Conservation (phyloP, 2,329 filamentous ascomycete genomes). For the Fusarium abutilonis region DNA sequence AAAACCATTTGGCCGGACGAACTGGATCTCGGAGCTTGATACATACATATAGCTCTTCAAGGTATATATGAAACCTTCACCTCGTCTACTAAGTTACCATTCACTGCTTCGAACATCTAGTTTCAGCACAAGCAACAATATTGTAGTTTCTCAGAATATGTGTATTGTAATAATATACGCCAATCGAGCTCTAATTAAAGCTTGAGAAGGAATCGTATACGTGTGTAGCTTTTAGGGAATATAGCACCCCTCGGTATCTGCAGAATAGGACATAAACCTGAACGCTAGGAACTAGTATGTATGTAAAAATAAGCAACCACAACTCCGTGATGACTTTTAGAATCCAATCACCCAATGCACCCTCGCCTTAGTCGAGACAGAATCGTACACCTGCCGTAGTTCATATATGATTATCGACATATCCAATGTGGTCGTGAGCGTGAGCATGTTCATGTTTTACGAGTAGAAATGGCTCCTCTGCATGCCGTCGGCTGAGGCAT, state of each 20-base stretch:
- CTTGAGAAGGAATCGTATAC: constrained; percentile 29
- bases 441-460: constrained; percentile 43
- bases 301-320: constrained; percentile 33
- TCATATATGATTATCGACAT: constrained; percentile 11
- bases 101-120: neutral
- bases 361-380: constrained; percentile 27
- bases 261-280: constrained; percentile 25
- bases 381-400: constrained; percentile 36
- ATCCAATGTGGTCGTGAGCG: neutral
- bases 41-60: too few species aligned
- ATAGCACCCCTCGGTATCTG: constrained; percentile 15
- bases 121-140: neutral
- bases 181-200: neutral
- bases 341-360: constrained; percentile 43
- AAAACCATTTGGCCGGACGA: neutral
- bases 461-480: constrained; percentile 69
- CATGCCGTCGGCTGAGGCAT: constrained; percentile 64
- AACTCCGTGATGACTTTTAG: constrained; percentile 44
- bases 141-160: neutral
- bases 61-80: too few species aligned
- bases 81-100: too few species aligned
- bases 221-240: constrained; percentile 18
- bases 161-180: neutral
- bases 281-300: constrained; percentile 43
- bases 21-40: too few species aligned